Evolutionary conservation across 768 basidiomycete genomes (phyloP), one percentile per base, ranked within the genome.

Genomic region (Tylopilus balloui): DNA sequence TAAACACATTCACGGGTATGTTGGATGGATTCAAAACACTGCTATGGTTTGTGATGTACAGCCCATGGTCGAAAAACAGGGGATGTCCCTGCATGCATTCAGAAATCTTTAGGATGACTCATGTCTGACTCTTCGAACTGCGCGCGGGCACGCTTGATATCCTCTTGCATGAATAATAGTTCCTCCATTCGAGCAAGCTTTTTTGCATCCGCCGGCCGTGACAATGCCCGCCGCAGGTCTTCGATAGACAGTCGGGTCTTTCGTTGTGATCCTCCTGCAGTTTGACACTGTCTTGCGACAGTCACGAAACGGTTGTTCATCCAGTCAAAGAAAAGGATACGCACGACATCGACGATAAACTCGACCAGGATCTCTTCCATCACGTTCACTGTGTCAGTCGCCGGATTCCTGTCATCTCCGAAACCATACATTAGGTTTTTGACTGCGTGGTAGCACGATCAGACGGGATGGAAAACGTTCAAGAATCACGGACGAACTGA

Each of bases 281-380:
- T 76, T 67, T 83, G 79, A 57, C 88, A 91, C 89, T 91, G 60
- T 41, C 45, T 31, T 52, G 45, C 44, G 19, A 27, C 54, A 34
- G 32, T 49, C 44, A 53, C 21, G 24, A 51, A 31, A 24, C 39
- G 40, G 21, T 38, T 36, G 25, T 17, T n/a, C 37, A 40, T 20
- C 50, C 38, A 46, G 46, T 11, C 39, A 48, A 56, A 51, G 32
- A 50, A 56, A 51, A 38, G 39, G 36, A 78, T n/a, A n/a, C 91
- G 54, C 62, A 95, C 92, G 11, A 95, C 78, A 59, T 96, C 92
- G 27, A 84, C 81, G 56, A 96, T 89, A 55, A 89, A 93, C 65
- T 93, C 91, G 36, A 92, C 79, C 43, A 95, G 71, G 45, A 95
- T 92, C 62, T 95, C 92, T 63, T 95, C 92, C 89, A 95, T 88